A percentile compares a stretch with the other conserved stretches of the same genome.
These are phyloP conservation scores for Yarrowia deformans DNA, from an alignment of 805 yeast genomes.

Conservation along the genomic window DNA sequence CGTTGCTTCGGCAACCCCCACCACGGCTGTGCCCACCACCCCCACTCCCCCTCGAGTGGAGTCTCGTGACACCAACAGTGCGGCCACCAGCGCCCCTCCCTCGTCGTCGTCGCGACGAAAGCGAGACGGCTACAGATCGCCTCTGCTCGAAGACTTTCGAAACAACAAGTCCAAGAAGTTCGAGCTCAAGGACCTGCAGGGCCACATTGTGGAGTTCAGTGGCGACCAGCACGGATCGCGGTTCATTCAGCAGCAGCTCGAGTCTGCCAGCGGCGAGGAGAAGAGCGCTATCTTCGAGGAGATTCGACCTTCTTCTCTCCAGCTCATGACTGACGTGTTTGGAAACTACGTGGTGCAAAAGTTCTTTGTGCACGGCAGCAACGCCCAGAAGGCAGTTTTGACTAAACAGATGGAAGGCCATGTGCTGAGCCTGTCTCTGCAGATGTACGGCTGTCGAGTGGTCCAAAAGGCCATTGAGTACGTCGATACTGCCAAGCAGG, in stretches of 20 bases:
- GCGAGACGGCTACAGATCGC: constrained; percentile 47
- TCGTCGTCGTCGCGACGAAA: constrained; percentile 34
- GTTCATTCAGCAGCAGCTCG: constrained; percentile 89
- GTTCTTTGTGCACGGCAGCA: constrained; percentile 82
- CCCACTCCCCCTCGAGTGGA: constrained; percentile 30
- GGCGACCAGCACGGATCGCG: constrained; percentile 98
- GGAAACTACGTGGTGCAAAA: constrained; percentile 98
- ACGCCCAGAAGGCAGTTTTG: constrained; percentile 70
- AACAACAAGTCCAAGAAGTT: constrained; percentile 68
- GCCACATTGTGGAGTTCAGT: constrained; percentile 88
- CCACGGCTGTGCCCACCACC: constrained; percentile 5
- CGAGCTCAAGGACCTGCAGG: constrained; percentile 75
- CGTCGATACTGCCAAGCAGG: constrained; percentile 68
- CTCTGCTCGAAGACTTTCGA: constrained; percentile 84
- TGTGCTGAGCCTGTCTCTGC: constrained; percentile 77
- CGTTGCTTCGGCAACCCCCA: background rate
- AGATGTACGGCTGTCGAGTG: constrained; percentile 98
- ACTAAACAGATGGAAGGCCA: constrained; percentile 76
- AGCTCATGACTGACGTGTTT: constrained; percentile 93
- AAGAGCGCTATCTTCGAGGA: constrained; percentile 85
- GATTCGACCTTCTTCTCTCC: constrained; percentile 73
- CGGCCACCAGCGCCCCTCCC: constrained; percentile 6
- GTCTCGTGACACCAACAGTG: constrained; percentile 12
- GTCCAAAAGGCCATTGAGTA: constrained; percentile 92
- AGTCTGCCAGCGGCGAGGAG: constrained; percentile 67